These are phyloP conservation scores for Colletotrichum horii DNA, from an alignment of 2,329 filamentous ascomycete species.

Conservation along the genomic window DNA sequence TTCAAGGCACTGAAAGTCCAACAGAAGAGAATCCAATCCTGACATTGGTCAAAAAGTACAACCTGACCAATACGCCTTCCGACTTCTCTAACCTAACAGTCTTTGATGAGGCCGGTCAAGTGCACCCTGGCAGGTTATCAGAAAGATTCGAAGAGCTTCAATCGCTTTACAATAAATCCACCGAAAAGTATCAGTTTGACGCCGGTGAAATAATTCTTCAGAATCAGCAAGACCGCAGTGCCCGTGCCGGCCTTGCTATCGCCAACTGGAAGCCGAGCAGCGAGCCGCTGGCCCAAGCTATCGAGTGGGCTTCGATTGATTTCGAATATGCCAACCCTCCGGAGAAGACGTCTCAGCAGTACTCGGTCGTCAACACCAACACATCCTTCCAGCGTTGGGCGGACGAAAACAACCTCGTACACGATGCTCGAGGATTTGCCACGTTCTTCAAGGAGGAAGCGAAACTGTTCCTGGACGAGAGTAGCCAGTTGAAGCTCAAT, in stretches of 20 bases:
- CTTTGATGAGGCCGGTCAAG: slow-evolving; percentile 62
- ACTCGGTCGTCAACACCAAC: slow-evolving; percentile 62
- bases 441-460: slow-evolving; percentile 62
- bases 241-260: slow-evolving; percentile 63
- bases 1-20: slow-evolving; percentile 26
- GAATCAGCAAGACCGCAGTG: slow-evolving; percentile 66
- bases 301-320: slow-evolving; percentile 65
- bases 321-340: slow-evolving; percentile 65
- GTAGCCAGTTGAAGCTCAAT: slow-evolving; percentile 61
- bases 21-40: slow-evolving; percentile 64
- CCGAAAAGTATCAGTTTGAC: slow-evolving; percentile 49
- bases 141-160: slow-evolving; percentile 40
- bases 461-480: slow-evolving; percentile 56
- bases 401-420: slow-evolving; percentile 66
- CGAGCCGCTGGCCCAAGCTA: slow-evolving; percentile 60
- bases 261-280: slow-evolving; percentile 66
- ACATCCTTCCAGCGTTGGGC: slow-evolving; percentile 67
- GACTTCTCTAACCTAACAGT: slow-evolving; percentile 64
- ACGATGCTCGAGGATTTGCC: slow-evolving; percentile 67
- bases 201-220: slow-evolving; percentile 59
- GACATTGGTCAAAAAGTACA: slow-evolving; percentile 64
- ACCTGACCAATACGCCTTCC: slow-evolving; percentile 60
- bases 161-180: slow-evolving; percentile 53
- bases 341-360: slow-evolving; percentile 60
- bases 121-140: slow-evolving; percentile 47